Base-by-base conservation (phyloP, 306 rosid genomes). In the Vigna angularis region DNA sequence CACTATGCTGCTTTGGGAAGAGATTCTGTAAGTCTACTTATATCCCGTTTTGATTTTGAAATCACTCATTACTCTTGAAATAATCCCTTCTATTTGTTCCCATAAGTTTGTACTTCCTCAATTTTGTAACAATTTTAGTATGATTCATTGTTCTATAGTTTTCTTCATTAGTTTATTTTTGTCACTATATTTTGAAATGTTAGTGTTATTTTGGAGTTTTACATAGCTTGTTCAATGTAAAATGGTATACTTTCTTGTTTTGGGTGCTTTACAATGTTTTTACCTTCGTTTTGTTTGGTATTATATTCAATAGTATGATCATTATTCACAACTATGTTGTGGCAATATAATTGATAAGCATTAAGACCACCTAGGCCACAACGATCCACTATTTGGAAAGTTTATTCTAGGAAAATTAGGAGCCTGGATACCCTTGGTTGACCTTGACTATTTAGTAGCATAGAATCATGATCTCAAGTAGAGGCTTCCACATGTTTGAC, bases 1-100 rank as follows among this genome's bases (percentile, higher is more conserved):
- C 97, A 92, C 86, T 90, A 90, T 47, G 96, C 97, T 77, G 96
- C 96, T 40, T 77, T 92, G 90, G 97, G 95, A 77, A 87, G 97
- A 92, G 88, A 91, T 51, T 72, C 75, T 49, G 97, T 92, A 88
- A 9, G 95, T 78, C 81, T 75, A 64, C 73, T 85, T 34, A 18
- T 30, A 18, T 30, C 52, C 57, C 36, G 55, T 51, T 73, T 53
- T 15, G 36, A 64, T 63, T 48, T 49, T 71, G 44, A 44, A 55
- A 50, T 52, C 65, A 49, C 51, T 64, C 70, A 68, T 58, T 70
- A 50, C 52, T 18, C 18, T 61, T 64, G 16, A 51, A 58, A 61
- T 61, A 79, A 44, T 30, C 15, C 47, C 47, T 56, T 18, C 44
- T 18, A 57, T 66, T 79, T 61, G 14, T 32, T 18, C 30, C 36